phyloP scores from a whole-genome alignment of 2,329 filamentous ascomycete genomes.

The Pseudogymnoascus sp. region DNA sequence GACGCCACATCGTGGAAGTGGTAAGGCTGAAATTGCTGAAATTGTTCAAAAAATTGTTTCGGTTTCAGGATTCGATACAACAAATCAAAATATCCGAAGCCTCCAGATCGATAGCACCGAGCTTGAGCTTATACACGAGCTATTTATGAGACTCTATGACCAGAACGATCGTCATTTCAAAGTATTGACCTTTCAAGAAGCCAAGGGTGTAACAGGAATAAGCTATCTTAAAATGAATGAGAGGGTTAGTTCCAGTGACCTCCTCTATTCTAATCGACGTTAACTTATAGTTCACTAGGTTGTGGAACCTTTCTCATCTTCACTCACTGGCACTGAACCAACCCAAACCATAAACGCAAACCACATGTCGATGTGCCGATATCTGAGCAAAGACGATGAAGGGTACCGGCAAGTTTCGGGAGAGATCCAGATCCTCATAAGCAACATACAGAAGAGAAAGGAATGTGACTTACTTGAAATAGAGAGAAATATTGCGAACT shows the following conservation, averaged over 20 bases:
- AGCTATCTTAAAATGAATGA: slow-evolving; percentile 15
- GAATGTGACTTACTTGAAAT: not conserved
- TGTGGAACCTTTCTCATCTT: slow-evolving; percentile 25
- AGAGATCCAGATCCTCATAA: slow-evolving; percentile 21
- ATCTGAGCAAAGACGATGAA: slow-evolving; percentile 19
- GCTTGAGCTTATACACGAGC: slow-evolving; percentile 19
- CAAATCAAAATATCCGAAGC: slow-evolving; percentile 17
- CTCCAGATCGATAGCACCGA: slow-evolving; percentile 21
- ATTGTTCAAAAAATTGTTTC: slow-evolving; percentile 20
- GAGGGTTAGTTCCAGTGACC: slow-evolving; percentile 13
- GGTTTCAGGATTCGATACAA: slow-evolving; percentile 17
- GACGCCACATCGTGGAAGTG: slow-evolving; percentile 29
- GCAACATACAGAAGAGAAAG: slow-evolving; percentile 4
- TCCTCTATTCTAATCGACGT: not conserved
- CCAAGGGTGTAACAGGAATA: slow-evolving; percentile 16
- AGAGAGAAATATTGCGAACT: not conserved
- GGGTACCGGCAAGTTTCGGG: slow-evolving; percentile 18
- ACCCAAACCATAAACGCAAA: slow-evolving; percentile 22
- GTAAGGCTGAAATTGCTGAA: slow-evolving; percentile 19
- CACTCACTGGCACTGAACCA: slow-evolving; percentile 17
- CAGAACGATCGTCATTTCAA: slow-evolving; percentile 14
- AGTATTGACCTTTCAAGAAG: slow-evolving; percentile 20
- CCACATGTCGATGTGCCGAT: slow-evolving; percentile 25
- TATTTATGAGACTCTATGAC: slow-evolving; percentile 20
- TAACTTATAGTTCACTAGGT: slow-evolving; percentile 21